Evolutionary conservation across 768 basidiomycete genomes (phyloP), one percentile per base, ranked within the genome.

Genomic region (Naganishia vishniacii): DNA sequence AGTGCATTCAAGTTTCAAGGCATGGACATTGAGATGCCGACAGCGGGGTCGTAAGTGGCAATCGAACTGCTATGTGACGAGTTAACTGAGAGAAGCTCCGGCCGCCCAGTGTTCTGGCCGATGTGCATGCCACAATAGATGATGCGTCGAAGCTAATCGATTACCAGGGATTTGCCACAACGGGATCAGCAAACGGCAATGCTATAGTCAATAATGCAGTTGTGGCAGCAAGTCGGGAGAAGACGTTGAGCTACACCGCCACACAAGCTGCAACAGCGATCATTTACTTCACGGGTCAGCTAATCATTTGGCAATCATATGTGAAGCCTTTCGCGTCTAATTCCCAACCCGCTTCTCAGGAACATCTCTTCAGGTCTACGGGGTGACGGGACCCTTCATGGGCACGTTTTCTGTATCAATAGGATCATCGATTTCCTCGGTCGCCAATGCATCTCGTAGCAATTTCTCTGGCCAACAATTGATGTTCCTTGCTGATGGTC

Each of bases 171-270:
- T 63, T 63, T 25, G 49, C 48, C 13, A 26, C 62, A 11, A 45
- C 48, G 8, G 31, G 16, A 15, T 26, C 34, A n/a, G 15, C 15
- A 20, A 23, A 13, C 13, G 44, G 25, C 29, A 37, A 41, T 18
- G 23, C 48, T 4, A 53, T 63, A 9, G 40, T 63, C 2, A 20
- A 49, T 11, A 20, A 56, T 46, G 41, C 44, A 2, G 26, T 63
- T 3, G 62, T 63, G 20, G 40, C 7, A 15, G 11, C 34, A 3
- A 63, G 62, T 31, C 48, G 31, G 25, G 48, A 45, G 2, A 51
- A 53, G 20, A 63, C 62, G 0, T 26, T 63, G 44, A 63, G 48
- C 42, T 63, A 51, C 29, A 63, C 62, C 25, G 40, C 49, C 25
- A 63, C 62, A 4, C 23, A 51, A 16, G 32, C 16, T 7, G 48